Base-by-base conservation (phyloP, 805 yeast genomes). In the Wickerhamiella azymoides region DNA sequence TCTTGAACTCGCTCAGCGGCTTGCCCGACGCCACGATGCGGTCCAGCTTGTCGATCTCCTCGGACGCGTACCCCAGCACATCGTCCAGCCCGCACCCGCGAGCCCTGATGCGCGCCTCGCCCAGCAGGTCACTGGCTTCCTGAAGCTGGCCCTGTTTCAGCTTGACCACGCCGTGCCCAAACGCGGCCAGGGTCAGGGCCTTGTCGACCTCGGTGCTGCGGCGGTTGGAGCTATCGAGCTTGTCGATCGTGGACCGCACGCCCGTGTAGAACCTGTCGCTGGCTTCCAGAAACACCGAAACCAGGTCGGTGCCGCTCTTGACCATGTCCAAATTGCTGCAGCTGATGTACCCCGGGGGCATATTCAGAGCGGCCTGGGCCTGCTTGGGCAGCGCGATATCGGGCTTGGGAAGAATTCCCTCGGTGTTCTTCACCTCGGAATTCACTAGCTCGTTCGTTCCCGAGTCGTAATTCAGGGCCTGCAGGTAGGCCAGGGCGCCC, bases 101-200 rank as follows among this genome's bases (percentile, higher is more conserved):
- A 0, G 93, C 86, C 49, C 85, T 67, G 21, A 76, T 69, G 28
- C 84, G 70, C 0, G 94, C 77, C 57, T 82, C 86, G 6, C 79
- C 66, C 40, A 88, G 65, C 24, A 73, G 64, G 36, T 76, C 67
- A 51, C 73, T 76, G 0, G 94, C 86, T 46, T 69, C 63, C 2
- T 67, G 70, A 47, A 73, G 67, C 10, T 77, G 64, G 0, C 79
- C 73, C 39, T 67, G 57, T 54, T 83, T 84, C n/a, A 80, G 62
- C 38, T 74, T 70, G 10, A 84, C 70, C 5, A 86, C 93, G 1
- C 96, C 97, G 36, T 84, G 67, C 0, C 95, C 93, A 57, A 82
- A 88, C 0, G 85, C 76, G 0, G 94, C 77, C 58, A 88, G 67
- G 0, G 93, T 92, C 36, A 81, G 76, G 1, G 82, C 76, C 51